Percentiles rank a stretch among this genome's conserved stretches.
Conservation (phyloP, 116 monocot species). For the Phalaenopsis hybrid region DNA sequence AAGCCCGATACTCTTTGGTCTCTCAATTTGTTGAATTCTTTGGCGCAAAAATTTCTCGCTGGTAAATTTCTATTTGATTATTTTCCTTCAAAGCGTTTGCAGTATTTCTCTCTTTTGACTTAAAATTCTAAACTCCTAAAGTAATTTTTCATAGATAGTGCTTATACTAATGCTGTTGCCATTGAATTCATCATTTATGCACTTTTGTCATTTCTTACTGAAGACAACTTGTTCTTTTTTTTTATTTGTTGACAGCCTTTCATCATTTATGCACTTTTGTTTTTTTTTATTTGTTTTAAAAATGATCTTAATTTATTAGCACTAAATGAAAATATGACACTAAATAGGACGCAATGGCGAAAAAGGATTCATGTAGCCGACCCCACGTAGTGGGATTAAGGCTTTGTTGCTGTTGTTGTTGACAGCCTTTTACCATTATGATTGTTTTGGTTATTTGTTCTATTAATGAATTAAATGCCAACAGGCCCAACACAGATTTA, state of each 20-base stretch:
- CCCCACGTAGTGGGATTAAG: no score
- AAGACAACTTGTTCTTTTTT: background rate
- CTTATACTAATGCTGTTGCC: background rate
- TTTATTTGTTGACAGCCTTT: background rate
- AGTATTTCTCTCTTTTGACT: background rate
- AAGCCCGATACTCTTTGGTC: slow-evolving; percentile 69
- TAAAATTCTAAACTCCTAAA: background rate
- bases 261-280: background rate
- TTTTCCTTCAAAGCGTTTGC: background rate
- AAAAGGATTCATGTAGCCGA: no score
- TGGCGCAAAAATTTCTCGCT: slow-evolving; percentile 70
- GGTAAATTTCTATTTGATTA: slow-evolving; percentile 32
- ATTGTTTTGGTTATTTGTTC: background rate
- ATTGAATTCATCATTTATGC: background rate
- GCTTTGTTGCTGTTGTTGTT: background rate
- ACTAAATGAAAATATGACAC: no score
- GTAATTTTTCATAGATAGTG: background rate
- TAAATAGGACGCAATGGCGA: no score
- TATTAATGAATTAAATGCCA: background rate
- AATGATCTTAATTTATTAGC: no score
- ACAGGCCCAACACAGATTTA: background rate
- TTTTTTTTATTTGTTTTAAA: no score
- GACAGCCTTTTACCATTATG: background rate
- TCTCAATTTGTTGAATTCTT: slow-evolving; percentile 84
- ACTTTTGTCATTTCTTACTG: background rate